Evolutionary conservation across 805 yeast genomes (phyloP).

Genomic region (Saccharomycopsis selenospora): DNA sequence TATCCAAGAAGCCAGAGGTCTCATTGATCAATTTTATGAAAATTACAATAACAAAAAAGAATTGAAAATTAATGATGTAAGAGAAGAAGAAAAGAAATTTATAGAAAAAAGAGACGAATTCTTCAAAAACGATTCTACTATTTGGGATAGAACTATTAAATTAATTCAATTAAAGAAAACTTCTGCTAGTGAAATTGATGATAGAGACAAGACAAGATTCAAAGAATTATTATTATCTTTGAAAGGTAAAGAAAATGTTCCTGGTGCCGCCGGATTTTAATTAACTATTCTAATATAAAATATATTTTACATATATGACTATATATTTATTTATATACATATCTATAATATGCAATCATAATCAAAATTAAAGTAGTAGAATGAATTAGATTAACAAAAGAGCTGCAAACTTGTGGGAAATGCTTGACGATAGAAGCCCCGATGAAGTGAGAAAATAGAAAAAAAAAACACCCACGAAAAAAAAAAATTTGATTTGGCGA

Average conservation of each 20-base stretch:
- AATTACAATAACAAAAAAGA: constrained; percentile 19
- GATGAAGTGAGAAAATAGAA: too few relatives aligned
- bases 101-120: constrained; percentile 20
- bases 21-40: constrained; percentile 21
- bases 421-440: too few relatives aligned
- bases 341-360: too few relatives aligned
- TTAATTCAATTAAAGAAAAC: constrained; percentile 20
- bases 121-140: constrained; percentile 17
- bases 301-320: too few relatives aligned
- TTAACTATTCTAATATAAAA: too few relatives aligned
- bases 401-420: too few relatives aligned
- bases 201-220: constrained; percentile 64
- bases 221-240: constrained; percentile 56
- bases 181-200: constrained; percentile 36
- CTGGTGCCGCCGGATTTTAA: constrained; percentile 69
- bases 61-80: constrained; percentile 15
- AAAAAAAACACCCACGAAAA: too few relatives aligned
- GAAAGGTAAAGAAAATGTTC: constrained; percentile 64
- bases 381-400: too few relatives aligned
- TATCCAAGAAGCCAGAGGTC: constrained; percentile 13
- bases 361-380: too few relatives aligned
- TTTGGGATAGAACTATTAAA: constrained; percentile 20
- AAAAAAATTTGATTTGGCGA: too few relatives aligned
- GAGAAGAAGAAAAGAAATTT: constrained; percentile 18
- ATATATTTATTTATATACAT: too few relatives aligned